Base-by-base conservation (phyloP, 306 rosid genomes). In the Acacia acuminata region DNA sequence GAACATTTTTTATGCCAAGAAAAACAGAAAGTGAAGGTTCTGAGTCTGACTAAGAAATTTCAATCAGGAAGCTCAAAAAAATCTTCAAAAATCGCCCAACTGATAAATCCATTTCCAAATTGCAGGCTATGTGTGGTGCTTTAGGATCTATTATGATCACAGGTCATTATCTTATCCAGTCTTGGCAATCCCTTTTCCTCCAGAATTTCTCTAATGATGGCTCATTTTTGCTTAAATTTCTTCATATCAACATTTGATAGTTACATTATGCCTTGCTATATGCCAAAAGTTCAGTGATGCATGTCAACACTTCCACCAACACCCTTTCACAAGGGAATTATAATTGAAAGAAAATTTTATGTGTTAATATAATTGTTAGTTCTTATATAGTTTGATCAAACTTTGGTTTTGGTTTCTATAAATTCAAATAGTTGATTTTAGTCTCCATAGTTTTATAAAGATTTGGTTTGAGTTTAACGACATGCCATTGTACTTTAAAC, bases 271-370 rank as follows among this genome's bases (percentile, higher is more conserved):
- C 27, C 19, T 74, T 69, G 27, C 63, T 60, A 22, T 30, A 75
- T 68, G 70, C 81, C 64, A 68, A 82, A 75, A 50, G 79, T 81
- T 84, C 81, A 61, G 58, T 53, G 68, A 47, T 53, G 64, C 71
- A 27, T 76, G 58, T 67, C 43, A 81, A 61, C 15, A 60, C 66
- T 22, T 60, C 30, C 30, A n/a, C 24, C 32, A 24, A 10, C 80
- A 77, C 6, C 77, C 19, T 78, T 60, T 74, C 51, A 47, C 79
- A 75, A 53, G 38, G 27, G 58, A 72, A 76, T 25, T 22, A 45
- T 63, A 14, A 14, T 48, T 48, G 19, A 48, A 48, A 48, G 53
- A n/a, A n/a, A n/a, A n/a, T n/a, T n/a, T n/a, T n/a, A n/a, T n/a
- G n/a, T n/a, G n/a, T n/a, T n/a, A n/a, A n/a, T 38, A 6, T 38